Evolutionary conservation across 2,329 filamentous ascomycete species (phyloP).

Genomic region (Parascedosporium putredinis): DNA sequence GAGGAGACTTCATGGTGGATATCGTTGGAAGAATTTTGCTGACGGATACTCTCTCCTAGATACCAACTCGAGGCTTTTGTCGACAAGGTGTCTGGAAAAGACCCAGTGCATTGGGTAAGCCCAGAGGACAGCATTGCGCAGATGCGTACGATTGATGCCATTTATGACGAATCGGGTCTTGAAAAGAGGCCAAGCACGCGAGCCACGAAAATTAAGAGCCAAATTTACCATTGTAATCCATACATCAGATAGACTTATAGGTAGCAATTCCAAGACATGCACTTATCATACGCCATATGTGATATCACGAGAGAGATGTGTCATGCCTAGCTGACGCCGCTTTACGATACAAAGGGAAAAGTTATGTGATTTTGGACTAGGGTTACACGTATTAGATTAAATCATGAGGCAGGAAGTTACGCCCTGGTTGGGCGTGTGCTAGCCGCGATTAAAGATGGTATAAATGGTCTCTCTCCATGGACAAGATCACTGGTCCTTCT

Average conservation of each 20-base stretch:
- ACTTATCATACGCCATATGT: too few relatives aligned
- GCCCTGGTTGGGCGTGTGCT: too few relatives aligned
- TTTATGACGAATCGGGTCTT: slow-evolving; percentile 27
- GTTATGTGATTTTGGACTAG: too few relatives aligned
- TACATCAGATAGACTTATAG: too few relatives aligned
- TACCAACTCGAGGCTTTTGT: slow-evolving; percentile 39
- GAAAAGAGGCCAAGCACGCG: slow-evolving; percentile 8
- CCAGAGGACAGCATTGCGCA: slow-evolving; percentile 30
- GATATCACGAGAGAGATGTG: too few relatives aligned
- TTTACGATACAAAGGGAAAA: too few relatives aligned
- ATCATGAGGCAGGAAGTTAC: too few relatives aligned
- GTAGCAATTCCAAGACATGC: too few relatives aligned
- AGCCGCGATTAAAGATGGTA: too few relatives aligned
- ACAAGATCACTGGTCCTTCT: neutral
- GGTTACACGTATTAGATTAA: too few relatives aligned
- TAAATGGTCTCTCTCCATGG: slow-evolving; percentile 17
- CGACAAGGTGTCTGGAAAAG: slow-evolving; percentile 28
- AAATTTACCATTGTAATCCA: too few relatives aligned
- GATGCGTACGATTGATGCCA: slow-evolving; percentile 36
- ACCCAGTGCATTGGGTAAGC: slow-evolving; percentile 28
- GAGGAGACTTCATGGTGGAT: neutral
- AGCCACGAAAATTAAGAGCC: neutral
- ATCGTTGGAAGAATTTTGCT: neutral
- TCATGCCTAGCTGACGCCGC: too few relatives aligned
- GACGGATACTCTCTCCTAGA: neutral